These are phyloP conservation scores for Extremus antarcticus DNA, from an alignment of 495 filamentous ascomycete species.

Conservation along the genomic window DNA sequence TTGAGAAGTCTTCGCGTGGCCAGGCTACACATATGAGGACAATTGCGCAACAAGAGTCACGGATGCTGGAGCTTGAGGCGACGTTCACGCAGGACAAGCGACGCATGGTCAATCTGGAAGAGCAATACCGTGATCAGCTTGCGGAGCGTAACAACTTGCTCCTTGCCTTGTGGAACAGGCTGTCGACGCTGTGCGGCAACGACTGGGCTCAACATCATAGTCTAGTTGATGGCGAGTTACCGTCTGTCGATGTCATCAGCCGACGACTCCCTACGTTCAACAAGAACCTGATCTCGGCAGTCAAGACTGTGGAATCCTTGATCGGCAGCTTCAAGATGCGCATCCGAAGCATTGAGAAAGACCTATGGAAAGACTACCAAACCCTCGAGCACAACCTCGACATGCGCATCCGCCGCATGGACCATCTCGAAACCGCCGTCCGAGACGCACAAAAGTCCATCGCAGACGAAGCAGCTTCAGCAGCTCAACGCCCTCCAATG, in stretches of 20 bases:
- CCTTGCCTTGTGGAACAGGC: conserved; percentile 73
- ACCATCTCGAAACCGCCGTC: conserved; percentile 69
- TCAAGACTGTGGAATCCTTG: conserved; percentile 78
- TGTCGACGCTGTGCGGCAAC: conserved; percentile 73
- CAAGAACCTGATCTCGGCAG: conserved; percentile 74
- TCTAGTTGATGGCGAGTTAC: conserved; percentile 75
- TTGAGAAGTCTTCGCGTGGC: conserved; percentile 76
- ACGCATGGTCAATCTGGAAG: conserved; percentile 61
- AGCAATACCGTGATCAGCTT: conserved; percentile 72
- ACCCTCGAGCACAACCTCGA: conserved; percentile 72
- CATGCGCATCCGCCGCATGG: conserved; percentile 70
- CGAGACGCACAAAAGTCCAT: conserved; percentile 14
- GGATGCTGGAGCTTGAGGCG: conserved; percentile 74
- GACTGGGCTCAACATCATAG: conserved; percentile 90
- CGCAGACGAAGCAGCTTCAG: conserved; percentile 6
- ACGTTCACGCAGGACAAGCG: conserved; percentile 61
- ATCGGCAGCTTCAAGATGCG: conserved; percentile 69
- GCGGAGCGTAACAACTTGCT: conserved; percentile 81
- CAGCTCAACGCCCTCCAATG: conserved; percentile 13
- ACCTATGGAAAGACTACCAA: conserved; percentile 83
- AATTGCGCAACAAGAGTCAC: conserved; percentile 69
- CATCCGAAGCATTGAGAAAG: conserved; percentile 73
- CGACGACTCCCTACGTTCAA: conserved; percentile 71
- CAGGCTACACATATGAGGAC: conserved; percentile 75
- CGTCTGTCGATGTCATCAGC: conserved; percentile 66